Evolutionary conservation across 176 grass and related monocot genomes (phyloP).

Genomic region (Stipa capillata): DNA sequence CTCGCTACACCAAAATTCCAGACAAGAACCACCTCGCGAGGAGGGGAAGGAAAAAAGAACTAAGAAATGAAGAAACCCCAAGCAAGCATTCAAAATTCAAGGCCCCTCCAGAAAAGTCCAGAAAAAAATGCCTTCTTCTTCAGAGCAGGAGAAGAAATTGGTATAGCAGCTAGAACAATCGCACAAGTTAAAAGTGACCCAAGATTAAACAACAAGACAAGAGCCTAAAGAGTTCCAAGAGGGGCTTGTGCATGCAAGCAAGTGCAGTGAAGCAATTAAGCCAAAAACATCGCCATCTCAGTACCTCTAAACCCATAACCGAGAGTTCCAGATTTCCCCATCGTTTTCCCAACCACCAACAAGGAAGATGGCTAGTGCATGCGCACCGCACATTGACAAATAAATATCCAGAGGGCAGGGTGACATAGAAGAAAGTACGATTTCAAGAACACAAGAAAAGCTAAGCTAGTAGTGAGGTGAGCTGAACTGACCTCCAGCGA

Average conservation of each 20-base stretch:
- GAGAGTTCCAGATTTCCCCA: constrained; percentile 20
- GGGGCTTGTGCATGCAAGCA: background rate
- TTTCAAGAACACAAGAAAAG: constrained; percentile 18
- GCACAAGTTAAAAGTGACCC: background rate
- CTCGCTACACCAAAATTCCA: background rate
- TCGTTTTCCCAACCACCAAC: constrained; percentile 48
- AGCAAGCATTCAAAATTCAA: background rate
- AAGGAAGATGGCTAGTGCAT: too few relatives aligned
- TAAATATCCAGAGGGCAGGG: background rate
- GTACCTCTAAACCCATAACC: background rate
- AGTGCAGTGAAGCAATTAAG: constrained; percentile 8
- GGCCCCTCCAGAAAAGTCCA: background rate
- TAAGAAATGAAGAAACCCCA: background rate
- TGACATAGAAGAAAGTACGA: background rate
- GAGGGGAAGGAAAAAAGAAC: background rate
- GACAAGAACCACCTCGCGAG: background rate
- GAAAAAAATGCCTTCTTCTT: background rate
- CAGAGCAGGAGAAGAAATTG: background rate
- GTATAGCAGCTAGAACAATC: background rate
- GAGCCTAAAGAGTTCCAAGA: background rate
- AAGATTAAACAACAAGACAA: background rate
- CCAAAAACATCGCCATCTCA: constrained; percentile 43
- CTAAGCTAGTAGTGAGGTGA: background rate
- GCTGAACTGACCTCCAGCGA: constrained; percentile 32
- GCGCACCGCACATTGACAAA: constrained; percentile 10